These are phyloP conservation scores for Trichoderma sp. DNA, from an alignment of 2,329 filamentous ascomycete genomes.

Conservation along the genomic window DNA sequence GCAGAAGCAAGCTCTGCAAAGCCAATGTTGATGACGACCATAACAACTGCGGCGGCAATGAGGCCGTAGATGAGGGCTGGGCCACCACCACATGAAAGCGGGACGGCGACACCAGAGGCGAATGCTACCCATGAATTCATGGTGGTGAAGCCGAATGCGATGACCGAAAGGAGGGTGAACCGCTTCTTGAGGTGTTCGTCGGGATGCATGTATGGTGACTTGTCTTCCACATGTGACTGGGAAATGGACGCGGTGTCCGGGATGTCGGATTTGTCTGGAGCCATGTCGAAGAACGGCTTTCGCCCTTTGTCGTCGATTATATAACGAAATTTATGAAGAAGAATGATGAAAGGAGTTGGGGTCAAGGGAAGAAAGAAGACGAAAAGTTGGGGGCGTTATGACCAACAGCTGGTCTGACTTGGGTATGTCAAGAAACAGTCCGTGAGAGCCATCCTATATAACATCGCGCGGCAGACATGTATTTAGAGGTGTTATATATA, in stretches of 20 bases:
- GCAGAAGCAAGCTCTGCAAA: slow-evolving; percentile 32
- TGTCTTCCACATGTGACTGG: slow-evolving; percentile 25
- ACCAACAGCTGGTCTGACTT: neutral
- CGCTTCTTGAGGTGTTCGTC: slow-evolving; percentile 28
- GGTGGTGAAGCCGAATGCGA: slow-evolving; percentile 32
- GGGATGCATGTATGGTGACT: slow-evolving; percentile 18
- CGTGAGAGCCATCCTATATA: neutral
- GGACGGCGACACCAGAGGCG: slow-evolving; percentile 29
- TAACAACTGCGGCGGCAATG: slow-evolving; percentile 27
- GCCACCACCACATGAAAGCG: slow-evolving; percentile 30
- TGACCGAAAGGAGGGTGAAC: slow-evolving; percentile 30
- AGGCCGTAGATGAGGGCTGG: slow-evolving; percentile 31
- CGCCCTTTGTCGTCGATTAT: neutral
- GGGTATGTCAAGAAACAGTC: neutral
- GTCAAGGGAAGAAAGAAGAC: neutral
- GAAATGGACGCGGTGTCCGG: slow-evolving; percentile 6
- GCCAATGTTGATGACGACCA: slow-evolving; percentile 30
- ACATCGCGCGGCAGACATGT: neutral
- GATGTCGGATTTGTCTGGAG: neutral
- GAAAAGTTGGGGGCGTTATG: neutral
- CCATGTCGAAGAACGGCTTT: neutral
- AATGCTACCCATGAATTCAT: slow-evolving; percentile 33
- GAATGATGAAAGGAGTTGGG: neutral
- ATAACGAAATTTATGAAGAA: neutral
- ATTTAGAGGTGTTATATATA: neutral